Percentiles rank a stretch among this genome's conserved stretches.
Conservation (phyloP, 2,329 filamentous ascomycete species). For the Blastomyces silverae region DNA sequence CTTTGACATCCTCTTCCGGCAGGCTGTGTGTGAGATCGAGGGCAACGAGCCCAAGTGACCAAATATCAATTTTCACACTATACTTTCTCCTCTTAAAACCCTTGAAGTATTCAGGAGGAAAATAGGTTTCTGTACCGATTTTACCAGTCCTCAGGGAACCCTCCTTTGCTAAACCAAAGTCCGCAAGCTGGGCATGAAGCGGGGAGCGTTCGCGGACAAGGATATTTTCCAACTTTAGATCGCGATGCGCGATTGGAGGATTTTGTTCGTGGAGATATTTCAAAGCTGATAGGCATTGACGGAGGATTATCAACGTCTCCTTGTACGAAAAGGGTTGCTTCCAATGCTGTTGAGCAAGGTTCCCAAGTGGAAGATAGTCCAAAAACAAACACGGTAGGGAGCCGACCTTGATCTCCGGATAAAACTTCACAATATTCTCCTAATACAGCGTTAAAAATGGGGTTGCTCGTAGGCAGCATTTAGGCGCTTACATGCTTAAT, state of each 20-base stretch:
- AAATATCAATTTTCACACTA: constrained; percentile 80
- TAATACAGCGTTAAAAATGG: not conserved
- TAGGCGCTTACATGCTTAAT: constrained; percentile 4
- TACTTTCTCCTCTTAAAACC: constrained; percentile 42
- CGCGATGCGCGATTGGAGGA: constrained; percentile 18
- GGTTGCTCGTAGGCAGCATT: not conserved
- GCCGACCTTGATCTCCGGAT: not conserved
- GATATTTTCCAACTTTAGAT: constrained; percentile 23
- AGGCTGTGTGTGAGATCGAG: not conserved
- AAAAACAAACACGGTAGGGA: not conserved
- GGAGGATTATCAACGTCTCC: constrained; percentile 8
- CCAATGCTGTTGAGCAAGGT: not conserved
- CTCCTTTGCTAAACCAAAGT: constrained; percentile 20
- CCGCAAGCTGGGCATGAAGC: constrained; percentile 18
- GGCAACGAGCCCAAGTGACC: constrained; percentile 75
- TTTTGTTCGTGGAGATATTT: constrained; percentile 19
- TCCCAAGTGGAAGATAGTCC: constrained; percentile 15
- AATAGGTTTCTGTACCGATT: constrained; percentile 2
- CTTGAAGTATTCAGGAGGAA: not conserved
- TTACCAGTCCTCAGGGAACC: not conserved
- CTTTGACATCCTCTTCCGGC: not conserved
- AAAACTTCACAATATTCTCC: constrained; percentile 11
- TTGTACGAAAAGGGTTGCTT: not conserved
- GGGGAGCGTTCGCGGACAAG: constrained; percentile 16
- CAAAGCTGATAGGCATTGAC: constrained; percentile 15